Evolutionary conservation across 305 asterid genomes (phyloP), one percentile per base, ranked within the genome.

Genomic region (Fraxinus sp.): DNA sequence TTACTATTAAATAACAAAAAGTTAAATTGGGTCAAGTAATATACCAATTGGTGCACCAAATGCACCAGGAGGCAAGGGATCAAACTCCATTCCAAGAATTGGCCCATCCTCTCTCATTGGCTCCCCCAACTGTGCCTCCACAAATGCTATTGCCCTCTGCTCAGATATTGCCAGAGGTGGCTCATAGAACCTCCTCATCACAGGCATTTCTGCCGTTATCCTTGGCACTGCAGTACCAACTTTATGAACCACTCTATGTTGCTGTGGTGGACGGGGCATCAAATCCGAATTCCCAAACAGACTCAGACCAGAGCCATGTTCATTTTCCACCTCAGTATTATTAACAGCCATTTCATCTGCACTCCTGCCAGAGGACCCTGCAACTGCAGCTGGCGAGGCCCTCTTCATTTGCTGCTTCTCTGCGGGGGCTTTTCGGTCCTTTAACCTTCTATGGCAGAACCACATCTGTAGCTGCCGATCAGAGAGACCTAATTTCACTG

Each of bases 401-500:
- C 83, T 91, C 86, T 91, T 92, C 68, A 85, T 92, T 11, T 64
- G 90, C 88, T 85, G 86, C 91, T 90, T 93, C 84, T 88, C 97
- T 0, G 84, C 41, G 1, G 92, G 84, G 13, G 90, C 87, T 83
- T 93, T 95, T 59, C 96, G 89, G 87, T 95, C 98, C 90, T 95
- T 95, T 82, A 95, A 86, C 90, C 98, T 91, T 86, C 98, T 86
- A 77, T 94, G 98, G 88, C 98, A 92, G 86, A 95, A 95, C 98
- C 98, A 95, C 98, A 95, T 95, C 88, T 95, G 98, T 83, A 95
- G 84, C 88, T 95, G 98, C 85, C 98, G 86, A 85, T 95, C 98
- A 8, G 98, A 84, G 10, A 95, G 92, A 80, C 97, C 98, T 84
- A 95, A 82, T 84, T 92, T 90, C 59, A 85, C 91, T 2, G 98